Evolutionary conservation across 108 stramenopile species (phyloP), one percentile per base, ranked within the genome.

Genomic region (Tribonema minus): DNA sequence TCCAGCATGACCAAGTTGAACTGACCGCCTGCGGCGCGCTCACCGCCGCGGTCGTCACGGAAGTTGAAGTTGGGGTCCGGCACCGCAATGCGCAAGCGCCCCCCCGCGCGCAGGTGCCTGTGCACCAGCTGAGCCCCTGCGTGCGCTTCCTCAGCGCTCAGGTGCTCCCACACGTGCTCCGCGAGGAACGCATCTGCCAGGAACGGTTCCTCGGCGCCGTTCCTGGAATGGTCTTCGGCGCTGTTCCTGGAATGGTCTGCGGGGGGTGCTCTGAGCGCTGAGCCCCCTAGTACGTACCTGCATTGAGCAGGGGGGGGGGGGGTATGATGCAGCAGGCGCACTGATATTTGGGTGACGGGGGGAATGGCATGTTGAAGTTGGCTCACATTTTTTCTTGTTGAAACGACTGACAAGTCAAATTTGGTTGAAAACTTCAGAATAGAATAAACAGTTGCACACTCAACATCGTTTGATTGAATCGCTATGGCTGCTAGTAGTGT

Each of bases 161-260:
- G 37, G 39, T 75, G 73, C 35, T 75, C 73, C 73, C 73, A 75
- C 9, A 75, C 73, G 26, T 75, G 73, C 64, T 75, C 73, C 2
- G 73, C 73, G 2, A 75, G 4, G 15, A 60, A 71, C 1, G 70
- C 59, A 29, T 71, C 70, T 3, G 59, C 70, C 27, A 15, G n/a
- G n/a, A n/a, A n/a, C n/a, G n/a, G n/a, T n/a, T n/a, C n/a, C n/a
- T n/a, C n/a, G n/a, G n/a, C n/a, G n/a, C n/a, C n/a, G n/a, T n/a
- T n/a, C n/a, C n/a, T n/a, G n/a, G n/a, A n/a, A n/a, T n/a, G n/a
- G n/a, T n/a, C n/a, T n/a, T n/a, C n/a, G n/a, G n/a, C n/a, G n/a
- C n/a, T n/a, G n/a, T n/a, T n/a, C n/a, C n/a, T 26, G 3, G 27
- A n/a, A 27, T 62, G 3, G 26, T n/a, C 27, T 62, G 27, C 61